phyloP scores from a whole-genome alignment of 768 basidiomycete species.

The Dentipellis fragilis region DNA sequence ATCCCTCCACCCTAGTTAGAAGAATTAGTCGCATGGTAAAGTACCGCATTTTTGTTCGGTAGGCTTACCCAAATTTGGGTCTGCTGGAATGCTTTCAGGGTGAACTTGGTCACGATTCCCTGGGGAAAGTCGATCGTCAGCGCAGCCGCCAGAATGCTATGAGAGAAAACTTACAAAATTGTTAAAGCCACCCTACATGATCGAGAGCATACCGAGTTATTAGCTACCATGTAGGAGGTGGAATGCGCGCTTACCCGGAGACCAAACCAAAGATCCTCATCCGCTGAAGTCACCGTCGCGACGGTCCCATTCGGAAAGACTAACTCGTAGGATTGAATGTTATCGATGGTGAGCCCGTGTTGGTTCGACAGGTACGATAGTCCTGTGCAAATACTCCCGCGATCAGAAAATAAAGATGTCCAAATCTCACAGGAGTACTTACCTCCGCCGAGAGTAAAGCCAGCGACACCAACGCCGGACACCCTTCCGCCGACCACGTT shows the following conservation, averaged over 20 bases:
- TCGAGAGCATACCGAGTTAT: not conserved
- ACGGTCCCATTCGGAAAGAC: conserved; percentile 42
- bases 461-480: conserved; percentile 15
- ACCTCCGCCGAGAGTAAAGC: conserved; percentile 16
- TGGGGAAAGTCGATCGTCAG: conserved; percentile 3
- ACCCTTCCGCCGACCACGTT: conserved; percentile 14
- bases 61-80: conserved; percentile 39
- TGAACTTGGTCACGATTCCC: conserved; percentile 51
- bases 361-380: conserved; percentile 53
- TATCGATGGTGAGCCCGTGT: conserved; percentile 43
- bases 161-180: conserved; percentile 31
- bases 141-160: not conserved
- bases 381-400: conserved; percentile 21
- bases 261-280: conserved; percentile 29
- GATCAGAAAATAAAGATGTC: not conserved
- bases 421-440: not conserved
- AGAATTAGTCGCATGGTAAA: not conserved
- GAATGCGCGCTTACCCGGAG: conserved; percentile 20
- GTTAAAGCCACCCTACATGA: conserved; percentile 39
- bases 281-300: conserved; percentile 17
- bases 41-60: not conserved
- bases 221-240: not conserved
- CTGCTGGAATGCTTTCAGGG: conserved; percentile 41
- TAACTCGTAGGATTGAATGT: conserved; percentile 37
- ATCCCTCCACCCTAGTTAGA: not conserved